A percentile compares a stretch with the other conserved stretches of the same genome.
phyloP scores from a whole-genome alignment of 345 rosid genomes.

The Angophora floribunda region DNA sequence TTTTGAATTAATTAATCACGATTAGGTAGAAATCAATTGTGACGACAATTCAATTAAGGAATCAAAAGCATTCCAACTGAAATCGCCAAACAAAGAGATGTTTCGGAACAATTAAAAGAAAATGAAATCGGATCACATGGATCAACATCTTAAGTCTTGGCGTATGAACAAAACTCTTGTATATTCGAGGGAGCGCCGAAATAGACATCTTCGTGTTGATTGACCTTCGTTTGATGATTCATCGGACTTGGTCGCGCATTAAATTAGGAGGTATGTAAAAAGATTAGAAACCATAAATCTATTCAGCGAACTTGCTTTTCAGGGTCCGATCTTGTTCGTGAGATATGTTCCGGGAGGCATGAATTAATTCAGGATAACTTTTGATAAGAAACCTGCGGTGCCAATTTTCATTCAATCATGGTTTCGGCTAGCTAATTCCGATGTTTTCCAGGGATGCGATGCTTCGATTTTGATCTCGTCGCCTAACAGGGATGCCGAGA shows the following conservation, averaged over 20 bases:
- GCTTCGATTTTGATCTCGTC: slow-evolving; percentile 63
- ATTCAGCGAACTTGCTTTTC: neutral
- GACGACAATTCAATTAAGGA: neutral
- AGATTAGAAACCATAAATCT: neutral
- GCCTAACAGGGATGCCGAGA: slow-evolving; percentile 75
- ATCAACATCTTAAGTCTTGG: neutral
- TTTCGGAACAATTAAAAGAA: neutral
- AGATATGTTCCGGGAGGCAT: neutral
- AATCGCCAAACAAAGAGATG: neutral
- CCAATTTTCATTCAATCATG: neutral
- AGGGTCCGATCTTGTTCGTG: neutral
- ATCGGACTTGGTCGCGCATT: rapidly evolving
- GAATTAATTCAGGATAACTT: neutral
- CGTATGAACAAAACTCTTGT: neutral
- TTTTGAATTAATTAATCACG: neutral
- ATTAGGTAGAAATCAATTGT: neutral
- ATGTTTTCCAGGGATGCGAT: slow-evolving; percentile 69
- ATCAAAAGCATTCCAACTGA: neutral
- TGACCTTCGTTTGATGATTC: neutral
- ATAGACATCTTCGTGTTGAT: neutral
- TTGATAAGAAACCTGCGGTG: neutral
- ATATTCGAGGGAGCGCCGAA: neutral
- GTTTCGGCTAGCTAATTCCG: neutral
- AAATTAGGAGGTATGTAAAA: neutral
- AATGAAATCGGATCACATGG: neutral